A percentile compares a stretch with the other conserved stretches of the same genome.
These are phyloP conservation scores for Rhizophagus clarus DNA, from an alignment of 192 early-diverging fungal genomes.

Conservation along the genomic window DNA sequence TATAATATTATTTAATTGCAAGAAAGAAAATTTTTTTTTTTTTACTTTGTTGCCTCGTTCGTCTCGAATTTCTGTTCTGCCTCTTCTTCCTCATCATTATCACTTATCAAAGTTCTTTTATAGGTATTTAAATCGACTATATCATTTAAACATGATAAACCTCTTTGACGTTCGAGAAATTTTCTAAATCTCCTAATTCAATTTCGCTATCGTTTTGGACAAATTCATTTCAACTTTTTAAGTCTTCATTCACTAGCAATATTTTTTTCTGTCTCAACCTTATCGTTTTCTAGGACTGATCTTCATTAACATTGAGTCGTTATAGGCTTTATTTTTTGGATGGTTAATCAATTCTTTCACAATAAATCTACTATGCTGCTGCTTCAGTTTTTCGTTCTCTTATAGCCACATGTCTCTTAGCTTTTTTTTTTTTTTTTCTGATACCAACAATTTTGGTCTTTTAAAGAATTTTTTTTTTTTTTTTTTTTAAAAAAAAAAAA, in stretches of 20 bases:
- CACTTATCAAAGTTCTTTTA: too few relatives aligned
- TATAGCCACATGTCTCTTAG: slow-evolving; percentile 81
- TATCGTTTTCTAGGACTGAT: slow-evolving; percentile 83
- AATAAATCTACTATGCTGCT: slow-evolving; percentile 88
- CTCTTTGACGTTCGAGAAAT: slow-evolving; percentile 40
- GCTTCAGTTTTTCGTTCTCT: slow-evolving; percentile 89
- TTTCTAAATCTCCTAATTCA: slow-evolving; percentile 65
- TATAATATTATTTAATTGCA: background rate
- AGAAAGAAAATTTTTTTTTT: background rate
- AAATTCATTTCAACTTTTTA: slow-evolving; percentile 56
- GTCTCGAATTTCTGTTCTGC: slow-evolving; percentile 29
- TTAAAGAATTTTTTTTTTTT: slow-evolving; percentile 32
- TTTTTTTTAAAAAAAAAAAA: slow-evolving; percentile 25
- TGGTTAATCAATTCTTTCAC: slow-evolving; percentile 95
- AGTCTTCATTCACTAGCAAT: slow-evolving; percentile 66
- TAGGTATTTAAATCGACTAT: background rate
- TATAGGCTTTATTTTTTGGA: slow-evolving; percentile 91
- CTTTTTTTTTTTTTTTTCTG: slow-evolving; percentile 95
- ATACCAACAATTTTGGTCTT: slow-evolving; percentile 80
- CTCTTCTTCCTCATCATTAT: slow-evolving; percentile 40
- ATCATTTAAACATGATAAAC: background rate
- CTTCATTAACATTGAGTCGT: slow-evolving; percentile 92
- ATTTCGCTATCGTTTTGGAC: slow-evolving; percentile 64
- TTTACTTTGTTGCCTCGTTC: background rate
- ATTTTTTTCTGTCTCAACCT: slow-evolving; percentile 68